These are phyloP conservation scores for Fusarium miscanthi DNA, from an alignment of 2,329 filamentous ascomycete genomes.

Conservation along the genomic window DNA sequence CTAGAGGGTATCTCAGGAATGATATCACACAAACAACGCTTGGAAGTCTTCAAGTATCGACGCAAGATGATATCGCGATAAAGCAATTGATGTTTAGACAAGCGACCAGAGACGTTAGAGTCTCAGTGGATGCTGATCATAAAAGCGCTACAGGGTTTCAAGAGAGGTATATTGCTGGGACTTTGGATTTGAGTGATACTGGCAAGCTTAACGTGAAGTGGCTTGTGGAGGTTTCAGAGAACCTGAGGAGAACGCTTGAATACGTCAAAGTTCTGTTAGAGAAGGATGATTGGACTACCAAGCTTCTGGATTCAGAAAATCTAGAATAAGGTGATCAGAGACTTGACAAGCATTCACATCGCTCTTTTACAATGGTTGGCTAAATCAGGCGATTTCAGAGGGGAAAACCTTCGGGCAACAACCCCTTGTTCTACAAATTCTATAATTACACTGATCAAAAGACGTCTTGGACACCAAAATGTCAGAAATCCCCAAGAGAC, in stretches of 20 bases:
- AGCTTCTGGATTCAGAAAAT: neutral
- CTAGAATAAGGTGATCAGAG: too few species aligned
- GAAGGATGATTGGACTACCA: neutral
- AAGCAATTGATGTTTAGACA: conserved; percentile 13
- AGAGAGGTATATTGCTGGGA: neutral
- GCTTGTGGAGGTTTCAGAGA: neutral
- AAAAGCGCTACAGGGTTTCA: neutral
- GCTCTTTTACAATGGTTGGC: neutral
- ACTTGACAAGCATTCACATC: neutral
- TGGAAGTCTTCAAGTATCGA: neutral
- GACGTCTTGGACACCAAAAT: too few species aligned
- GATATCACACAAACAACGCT: neutral
- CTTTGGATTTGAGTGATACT: neutral
- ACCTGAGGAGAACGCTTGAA: neutral
- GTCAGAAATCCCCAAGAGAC: neutral
- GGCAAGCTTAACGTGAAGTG: conserved; percentile 16
- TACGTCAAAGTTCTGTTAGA: neutral
- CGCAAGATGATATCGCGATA: neutral
- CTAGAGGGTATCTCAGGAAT: neutral
- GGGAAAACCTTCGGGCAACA: neutral
- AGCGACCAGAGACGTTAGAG: neutral
- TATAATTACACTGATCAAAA: neutral
- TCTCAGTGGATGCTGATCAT: neutral
- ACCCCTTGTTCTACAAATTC: neutral
- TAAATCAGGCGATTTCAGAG: neutral